Evolutionary conservation across 345 rosid genomes (phyloP).

Genomic region (Turnera subulata): DNA sequence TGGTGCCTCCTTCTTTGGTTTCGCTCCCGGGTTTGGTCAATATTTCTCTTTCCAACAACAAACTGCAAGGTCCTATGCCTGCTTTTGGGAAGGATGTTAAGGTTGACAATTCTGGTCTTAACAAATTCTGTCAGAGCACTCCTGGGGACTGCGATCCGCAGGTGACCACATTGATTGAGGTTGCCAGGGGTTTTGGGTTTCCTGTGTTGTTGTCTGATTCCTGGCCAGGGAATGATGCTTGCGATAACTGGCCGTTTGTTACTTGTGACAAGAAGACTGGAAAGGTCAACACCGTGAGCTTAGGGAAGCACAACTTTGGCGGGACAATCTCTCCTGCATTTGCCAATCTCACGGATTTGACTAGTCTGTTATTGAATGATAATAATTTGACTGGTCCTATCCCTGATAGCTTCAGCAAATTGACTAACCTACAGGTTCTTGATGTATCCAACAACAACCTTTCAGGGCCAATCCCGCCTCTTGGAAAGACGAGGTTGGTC

Average conservation of each 20-base stretch:
- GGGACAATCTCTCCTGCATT: constrained; percentile 67
- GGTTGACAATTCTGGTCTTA: constrained; percentile 18
- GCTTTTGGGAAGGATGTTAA: constrained; percentile 22
- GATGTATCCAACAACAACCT: constrained; percentile 80
- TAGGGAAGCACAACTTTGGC: constrained; percentile 39
- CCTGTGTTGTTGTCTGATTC: constrained; percentile 53
- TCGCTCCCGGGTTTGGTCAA: constrained; percentile 34
- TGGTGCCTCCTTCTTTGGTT: constrained; percentile 42
- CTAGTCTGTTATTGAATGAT: constrained; percentile 44
- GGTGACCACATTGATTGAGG: constrained; percentile 51
- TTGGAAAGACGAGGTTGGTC: constrained; percentile 32
- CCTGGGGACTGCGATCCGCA: constrained; percentile 54
- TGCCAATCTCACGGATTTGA: constrained; percentile 48
- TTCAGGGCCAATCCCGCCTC: constrained; percentile 41
- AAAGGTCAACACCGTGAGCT: constrained; percentile 40
- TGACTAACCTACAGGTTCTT: constrained; percentile 42
- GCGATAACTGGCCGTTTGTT: constrained; percentile 50
- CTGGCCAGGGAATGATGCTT: constrained; percentile 74
- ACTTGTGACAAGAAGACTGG: constrained; percentile 35
- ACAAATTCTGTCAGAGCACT: constrained; percentile 41
- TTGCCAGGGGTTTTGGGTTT: constrained; percentile 64
- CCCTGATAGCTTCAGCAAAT: constrained; percentile 49
- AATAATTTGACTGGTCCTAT: constrained; percentile 59
- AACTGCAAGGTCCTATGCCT: constrained; percentile 72
- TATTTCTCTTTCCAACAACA: constrained; percentile 57